phyloP scores from a whole-genome alignment of 257 asterid species.

The Nemophila menziesii region DNA sequence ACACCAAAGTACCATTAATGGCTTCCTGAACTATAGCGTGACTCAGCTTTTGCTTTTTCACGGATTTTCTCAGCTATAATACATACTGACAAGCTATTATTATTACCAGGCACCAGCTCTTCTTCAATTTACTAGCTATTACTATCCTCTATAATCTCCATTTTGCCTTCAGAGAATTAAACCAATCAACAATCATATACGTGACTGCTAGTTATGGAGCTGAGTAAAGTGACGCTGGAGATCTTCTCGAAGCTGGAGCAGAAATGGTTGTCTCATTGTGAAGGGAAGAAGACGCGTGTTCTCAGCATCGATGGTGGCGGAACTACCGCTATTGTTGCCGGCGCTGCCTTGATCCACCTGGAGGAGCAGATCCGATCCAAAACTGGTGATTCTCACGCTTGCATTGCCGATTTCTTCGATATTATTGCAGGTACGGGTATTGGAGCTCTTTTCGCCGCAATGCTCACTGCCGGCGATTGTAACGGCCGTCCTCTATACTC shows the following conservation, averaged over 20 bases:
- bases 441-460: slow-evolving; percentile 72
- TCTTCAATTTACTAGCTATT: not conserved
- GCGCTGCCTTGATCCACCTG: slow-evolving; percentile 49
- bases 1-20: slow-evolving; percentile 35
- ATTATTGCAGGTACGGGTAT: slow-evolving; percentile 76
- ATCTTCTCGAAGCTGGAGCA: slow-evolving; percentile 86
- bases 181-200: no score
- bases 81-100: slow-evolving; percentile 1
- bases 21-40: slow-evolving; percentile 44
- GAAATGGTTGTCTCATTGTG: slow-evolving; percentile 78
- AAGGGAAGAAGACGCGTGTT: slow-evolving; percentile 64
- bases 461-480: slow-evolving; percentile 67
- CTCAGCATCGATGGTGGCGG: slow-evolving; percentile 85
- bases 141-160: not conserved
- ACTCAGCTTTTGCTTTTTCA: slow-evolving; percentile 29
- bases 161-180: not conserved
- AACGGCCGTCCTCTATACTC: slow-evolving; percentile 61
- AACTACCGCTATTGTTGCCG: slow-evolving; percentile 47
- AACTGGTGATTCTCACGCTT: slow-evolving; percentile 53
- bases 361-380: slow-evolving; percentile 76
- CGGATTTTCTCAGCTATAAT: slow-evolving; percentile 21
- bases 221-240: slow-evolving; percentile 65
- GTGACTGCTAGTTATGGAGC: slow-evolving; percentile 32
- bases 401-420: slow-evolving; percentile 72
- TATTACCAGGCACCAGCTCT: slow-evolving; percentile 1